Conservation (phyloP, 495 filamentous ascomycete genomes). For the Echria macrotheca region DNA sequence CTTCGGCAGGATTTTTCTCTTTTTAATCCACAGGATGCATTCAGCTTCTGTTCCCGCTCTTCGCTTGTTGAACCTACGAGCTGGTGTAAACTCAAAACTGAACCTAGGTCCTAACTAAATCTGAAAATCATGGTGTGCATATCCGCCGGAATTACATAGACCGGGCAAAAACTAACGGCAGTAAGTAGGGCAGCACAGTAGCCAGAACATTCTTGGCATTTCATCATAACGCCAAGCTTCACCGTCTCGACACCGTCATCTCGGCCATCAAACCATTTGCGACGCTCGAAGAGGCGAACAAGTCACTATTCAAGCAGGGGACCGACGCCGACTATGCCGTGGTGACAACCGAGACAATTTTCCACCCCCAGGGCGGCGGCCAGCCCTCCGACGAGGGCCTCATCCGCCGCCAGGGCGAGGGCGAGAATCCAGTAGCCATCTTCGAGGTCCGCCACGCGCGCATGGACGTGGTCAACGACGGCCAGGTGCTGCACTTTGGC, state of each 20-base stretch:
- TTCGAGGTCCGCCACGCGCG: slow-evolving; percentile 51
- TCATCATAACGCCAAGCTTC: slow-evolving; percentile 49
- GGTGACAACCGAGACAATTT: slow-evolving; percentile 57
- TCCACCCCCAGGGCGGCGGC: slow-evolving; percentile 62
- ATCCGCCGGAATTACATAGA: too few relatives aligned
- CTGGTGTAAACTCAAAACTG: too few relatives aligned
- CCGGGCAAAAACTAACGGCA: too few relatives aligned
- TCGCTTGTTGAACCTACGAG: too few relatives aligned
- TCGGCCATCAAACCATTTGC: slow-evolving; percentile 40
- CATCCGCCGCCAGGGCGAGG: slow-evolving; percentile 31
- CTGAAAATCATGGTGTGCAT: too few relatives aligned
- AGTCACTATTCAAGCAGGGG: slow-evolving; percentile 45
- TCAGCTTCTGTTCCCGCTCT: too few relatives aligned
- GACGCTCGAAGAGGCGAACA: slow-evolving; percentile 40
- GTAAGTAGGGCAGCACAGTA: slow-evolving; percentile 13
- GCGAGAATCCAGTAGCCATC: background rate
- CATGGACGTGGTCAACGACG: slow-evolving; percentile 36
- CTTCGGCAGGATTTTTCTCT: too few relatives aligned
- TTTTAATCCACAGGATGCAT: too few relatives aligned
- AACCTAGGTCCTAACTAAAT: too few relatives aligned
- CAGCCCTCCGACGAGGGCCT: slow-evolving; percentile 56
- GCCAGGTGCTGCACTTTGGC: slow-evolving; percentile 55
- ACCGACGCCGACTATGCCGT: slow-evolving; percentile 44
- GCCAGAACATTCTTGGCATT: slow-evolving; percentile 47
- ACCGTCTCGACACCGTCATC: slow-evolving; percentile 39